Evolutionary conservation across 2,329 filamentous ascomycete genomes (phyloP).

Genomic region (Alternaria incomplexa): DNA sequence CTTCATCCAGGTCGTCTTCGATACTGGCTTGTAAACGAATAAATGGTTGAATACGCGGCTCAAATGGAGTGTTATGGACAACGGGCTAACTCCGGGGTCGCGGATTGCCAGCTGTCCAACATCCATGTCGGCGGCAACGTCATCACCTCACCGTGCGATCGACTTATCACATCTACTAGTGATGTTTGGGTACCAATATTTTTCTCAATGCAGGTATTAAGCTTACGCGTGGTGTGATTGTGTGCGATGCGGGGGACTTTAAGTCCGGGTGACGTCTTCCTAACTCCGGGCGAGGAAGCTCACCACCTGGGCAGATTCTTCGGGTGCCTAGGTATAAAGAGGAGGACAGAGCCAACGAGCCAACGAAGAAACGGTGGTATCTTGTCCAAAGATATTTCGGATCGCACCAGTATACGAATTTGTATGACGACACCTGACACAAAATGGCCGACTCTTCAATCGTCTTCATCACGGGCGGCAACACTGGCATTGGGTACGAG

Average conservation of each 20-base stretch:
- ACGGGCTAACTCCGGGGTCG: too few species aligned
- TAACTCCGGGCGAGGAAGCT: background rate
- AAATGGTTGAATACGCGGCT: too few species aligned
- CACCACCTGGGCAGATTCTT: background rate
- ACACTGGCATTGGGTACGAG: slow-evolving; percentile 67
- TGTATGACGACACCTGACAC: background rate
- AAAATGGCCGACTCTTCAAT: slow-evolving; percentile 42
- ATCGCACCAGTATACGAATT: too few species aligned
- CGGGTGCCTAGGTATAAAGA: background rate
- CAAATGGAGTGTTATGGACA: too few species aligned
- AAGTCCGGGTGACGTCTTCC: background rate
- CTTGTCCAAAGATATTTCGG: too few species aligned
- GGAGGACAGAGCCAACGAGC: background rate
- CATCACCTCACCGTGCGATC: too few species aligned
- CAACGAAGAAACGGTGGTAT: background rate
- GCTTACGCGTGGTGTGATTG: background rate
- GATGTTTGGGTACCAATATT: too few species aligned
- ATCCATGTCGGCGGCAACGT: too few species aligned
- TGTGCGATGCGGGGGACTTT: background rate
- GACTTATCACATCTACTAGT: too few species aligned
- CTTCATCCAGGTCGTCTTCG: rapidly evolving
- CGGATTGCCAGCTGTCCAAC: too few species aligned
- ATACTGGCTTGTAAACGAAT: background rate
- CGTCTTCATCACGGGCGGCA: slow-evolving; percentile 67
- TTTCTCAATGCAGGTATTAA: background rate